Evolutionary conservation across 2,329 filamentous ascomycete genomes (phyloP), one percentile per base, ranked within the genome.

Genomic region (Cercospora citrullina): DNA sequence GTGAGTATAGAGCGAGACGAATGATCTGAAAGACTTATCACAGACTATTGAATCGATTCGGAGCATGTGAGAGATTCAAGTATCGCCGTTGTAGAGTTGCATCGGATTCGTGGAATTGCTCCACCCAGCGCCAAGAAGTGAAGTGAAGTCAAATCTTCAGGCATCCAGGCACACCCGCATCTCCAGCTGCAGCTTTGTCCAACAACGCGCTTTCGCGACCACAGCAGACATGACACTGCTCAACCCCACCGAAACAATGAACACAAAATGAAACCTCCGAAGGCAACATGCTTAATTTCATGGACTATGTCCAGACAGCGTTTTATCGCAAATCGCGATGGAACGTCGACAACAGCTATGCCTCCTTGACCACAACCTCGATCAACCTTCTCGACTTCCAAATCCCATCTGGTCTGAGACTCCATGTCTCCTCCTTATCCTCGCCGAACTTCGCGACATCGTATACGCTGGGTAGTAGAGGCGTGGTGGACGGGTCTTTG

Each of bases 401-500:
- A 64, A 94, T 93, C 0, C 95, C 95, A 2, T 87, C 89, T 42
- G 93, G 95, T 64, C 83, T 98, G 59, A 90, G 92, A 68, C 84
- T 99, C 63, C 92, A 93, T 67, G 87, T 98, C 67, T 97, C 94
- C 7, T 96, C 95, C 7, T 89, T 99, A 31, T 92, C 94, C 7
- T 94, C 94, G 18, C 90, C 93, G 8, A 93, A 97, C 79, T 97
- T 98, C 75, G 94, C 94, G 26, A 96, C 94, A 16, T 94, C 93
- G 42, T 99, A 99, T 80, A 91, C 92, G 51, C 87, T 99, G 55
- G 93, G 93, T 69, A 96, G 90, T 51, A 87, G 96, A 16, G 95
- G 94, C 68, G 86, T 96, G 39, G 94, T 99, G 62, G 94, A 98
- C 81, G 95, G 95, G 78, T 97, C 93, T n/a, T 87, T 99, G 66